Conservation (phyloP, 768 basidiomycete genomes). For the Tylopilus subfusipes region DNA sequence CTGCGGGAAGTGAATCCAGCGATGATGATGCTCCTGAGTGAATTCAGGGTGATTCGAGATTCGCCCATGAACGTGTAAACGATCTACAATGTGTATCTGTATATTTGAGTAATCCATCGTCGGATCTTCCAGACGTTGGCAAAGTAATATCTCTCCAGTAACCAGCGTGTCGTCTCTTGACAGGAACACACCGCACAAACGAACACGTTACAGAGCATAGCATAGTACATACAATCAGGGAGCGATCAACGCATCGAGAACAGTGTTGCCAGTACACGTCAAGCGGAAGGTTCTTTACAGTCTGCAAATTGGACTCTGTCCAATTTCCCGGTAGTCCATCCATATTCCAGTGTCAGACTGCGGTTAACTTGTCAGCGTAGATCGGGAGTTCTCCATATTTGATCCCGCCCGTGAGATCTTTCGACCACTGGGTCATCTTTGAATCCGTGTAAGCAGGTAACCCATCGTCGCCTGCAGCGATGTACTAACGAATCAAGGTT, state of each 20-base stretch:
- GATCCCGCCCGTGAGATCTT: constrained; percentile 23
- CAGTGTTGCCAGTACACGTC: constrained; percentile 12
- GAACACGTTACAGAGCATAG: not conserved
- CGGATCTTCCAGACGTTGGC: not conserved
- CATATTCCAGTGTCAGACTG: constrained; percentile 1
- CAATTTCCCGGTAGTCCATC: not conserved
- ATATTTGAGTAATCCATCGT: not conserved
- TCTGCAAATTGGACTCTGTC: constrained; percentile 4
- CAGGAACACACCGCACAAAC: not conserved
- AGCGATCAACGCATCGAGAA: constrained; percentile 19
- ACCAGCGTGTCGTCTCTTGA: no score
- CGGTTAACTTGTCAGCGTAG: constrained; percentile 34
- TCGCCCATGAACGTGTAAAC: not conserved
- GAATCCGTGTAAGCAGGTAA: constrained; percentile 30
- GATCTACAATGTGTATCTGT: constrained; percentile 1
- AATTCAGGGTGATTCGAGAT: not conserved
- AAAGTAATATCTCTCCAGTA: no score
- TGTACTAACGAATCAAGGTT: constrained; percentile 29
- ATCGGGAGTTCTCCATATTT: constrained; percentile 41
- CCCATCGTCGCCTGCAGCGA: constrained; percentile 38
- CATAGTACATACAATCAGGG: not conserved
- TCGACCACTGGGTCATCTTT: constrained; percentile 28
- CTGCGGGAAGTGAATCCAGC: constrained; percentile 25
- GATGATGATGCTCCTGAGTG: constrained; percentile 8
- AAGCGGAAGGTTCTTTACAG: not conserved